A percentile compares a stretch with the other conserved stretches of the same genome.
Conservation (phyloP, 192 early-diverging fungal species). For the Coemansia aciculifera region DNA sequence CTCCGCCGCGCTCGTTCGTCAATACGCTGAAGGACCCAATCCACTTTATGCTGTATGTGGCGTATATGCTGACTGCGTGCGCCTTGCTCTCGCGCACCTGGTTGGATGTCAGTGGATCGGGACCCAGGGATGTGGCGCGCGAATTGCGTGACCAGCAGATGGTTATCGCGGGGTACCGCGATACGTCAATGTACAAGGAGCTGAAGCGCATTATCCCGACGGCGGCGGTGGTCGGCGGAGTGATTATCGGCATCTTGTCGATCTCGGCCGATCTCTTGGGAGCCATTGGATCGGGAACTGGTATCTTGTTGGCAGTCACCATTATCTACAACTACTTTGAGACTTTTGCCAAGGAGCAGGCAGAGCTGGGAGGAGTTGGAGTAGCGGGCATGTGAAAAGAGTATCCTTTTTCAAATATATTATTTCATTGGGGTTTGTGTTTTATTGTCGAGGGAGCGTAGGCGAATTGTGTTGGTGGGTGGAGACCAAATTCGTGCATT, state of each 20-base stretch:
- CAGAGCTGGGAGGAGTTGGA: slow-evolving; percentile 48
- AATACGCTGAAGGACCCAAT: slow-evolving; percentile 89
- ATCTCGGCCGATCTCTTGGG: slow-evolving; percentile 97
- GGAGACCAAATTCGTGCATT: slow-evolving; percentile 36
- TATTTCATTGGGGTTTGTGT: slow-evolving; percentile 7
- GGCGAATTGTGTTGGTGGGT: slow-evolving; percentile 36
- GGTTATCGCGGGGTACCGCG: slow-evolving; percentile 92
- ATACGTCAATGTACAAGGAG: slow-evolving; percentile 98
- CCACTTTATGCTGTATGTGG: slow-evolving; percentile 91
- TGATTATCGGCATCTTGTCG: slow-evolving; percentile 92
- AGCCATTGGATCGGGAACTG: slow-evolving; percentile 98
- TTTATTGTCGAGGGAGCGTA: slow-evolving; percentile 55
- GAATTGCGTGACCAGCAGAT: slow-evolving; percentile 98
- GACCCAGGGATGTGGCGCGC: slow-evolving; percentile 94
- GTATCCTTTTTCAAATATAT: not conserved
- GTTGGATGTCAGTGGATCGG: slow-evolving; percentile 99
- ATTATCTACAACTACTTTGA: slow-evolving; percentile 99
- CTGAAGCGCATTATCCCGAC: slow-evolving; percentile 98
- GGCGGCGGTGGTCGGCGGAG: slow-evolving; percentile 96
- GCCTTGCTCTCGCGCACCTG: slow-evolving; percentile 97
- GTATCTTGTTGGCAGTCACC: slow-evolving; percentile 97
- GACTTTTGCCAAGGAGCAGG: slow-evolving; percentile 93
- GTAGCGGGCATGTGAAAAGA: slow-evolving; percentile 42
- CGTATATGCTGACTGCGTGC: slow-evolving; percentile 93
- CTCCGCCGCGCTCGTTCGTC: slow-evolving; percentile 86